Evolutionary conservation across 305 asterid species (phyloP).

Genomic region (Fraxinus sp.): DNA sequence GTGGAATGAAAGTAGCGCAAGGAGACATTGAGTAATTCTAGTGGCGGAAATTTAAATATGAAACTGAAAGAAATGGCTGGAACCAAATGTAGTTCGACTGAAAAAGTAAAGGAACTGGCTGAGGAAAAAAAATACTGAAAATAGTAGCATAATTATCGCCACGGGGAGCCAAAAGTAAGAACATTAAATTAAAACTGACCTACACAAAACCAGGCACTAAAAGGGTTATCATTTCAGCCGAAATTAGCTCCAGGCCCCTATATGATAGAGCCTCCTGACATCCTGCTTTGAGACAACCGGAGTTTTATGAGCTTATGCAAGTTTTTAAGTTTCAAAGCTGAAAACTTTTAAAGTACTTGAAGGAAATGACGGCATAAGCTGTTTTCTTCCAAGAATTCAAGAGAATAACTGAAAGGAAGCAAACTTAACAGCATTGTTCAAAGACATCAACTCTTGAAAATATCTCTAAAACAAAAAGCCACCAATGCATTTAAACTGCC

Average conservation of each 20-base stretch:
- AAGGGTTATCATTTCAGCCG: conserved; percentile 89
- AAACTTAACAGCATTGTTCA: conserved; percentile 43
- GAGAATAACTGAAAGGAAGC: conserved; percentile 26
- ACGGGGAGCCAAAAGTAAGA: conserved; percentile 41
- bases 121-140: conserved; percentile 37
- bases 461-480: conserved; percentile 39
- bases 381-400: conserved; percentile 46
- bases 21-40: conserved; percentile 26
- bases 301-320: conserved; percentile 56
- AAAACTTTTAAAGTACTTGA: conserved; percentile 41
- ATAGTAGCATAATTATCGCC: conserved; percentile 44
- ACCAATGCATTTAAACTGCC: conserved; percentile 40
- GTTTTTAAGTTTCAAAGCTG: conserved; percentile 44
- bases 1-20: conserved; percentile 34
- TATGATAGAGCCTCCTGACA: conserved; percentile 81
- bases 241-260: conserved; percentile 88
- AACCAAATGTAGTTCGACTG: conserved; percentile 35
- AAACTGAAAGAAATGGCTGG: conserved; percentile 17
- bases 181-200: conserved; percentile 82
- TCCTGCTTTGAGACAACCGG: conserved; percentile 92
- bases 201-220: conserved; percentile 81
- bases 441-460: conserved; percentile 25
- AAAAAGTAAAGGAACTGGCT: conserved; percentile 44
- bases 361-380: conserved; percentile 45
- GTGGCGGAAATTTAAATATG: conserved; percentile 31